Percentiles rank a stretch among this genome's conserved stretches.
These are phyloP conservation scores for Amniculicola lignicola DNA, from an alignment of 495 filamentous ascomycete genomes.

Conservation along the genomic window DNA sequence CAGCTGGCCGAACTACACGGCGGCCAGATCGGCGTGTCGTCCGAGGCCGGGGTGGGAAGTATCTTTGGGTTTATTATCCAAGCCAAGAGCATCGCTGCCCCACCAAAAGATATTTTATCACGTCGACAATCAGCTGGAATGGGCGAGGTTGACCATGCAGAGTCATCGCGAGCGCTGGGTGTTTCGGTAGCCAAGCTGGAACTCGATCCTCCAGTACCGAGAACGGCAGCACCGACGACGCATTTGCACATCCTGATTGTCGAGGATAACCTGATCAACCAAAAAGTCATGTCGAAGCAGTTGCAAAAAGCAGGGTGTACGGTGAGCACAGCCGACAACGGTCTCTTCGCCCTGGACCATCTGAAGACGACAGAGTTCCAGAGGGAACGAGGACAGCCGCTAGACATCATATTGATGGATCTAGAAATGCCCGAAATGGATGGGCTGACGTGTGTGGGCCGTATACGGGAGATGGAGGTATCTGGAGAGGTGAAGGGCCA, in stretches of 20 bases:
- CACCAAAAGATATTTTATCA: no score
- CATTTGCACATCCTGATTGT: slow-evolving; percentile 32
- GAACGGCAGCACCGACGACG: neutral
- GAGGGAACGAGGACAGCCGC: neutral
- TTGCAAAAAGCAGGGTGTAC: slow-evolving; percentile 28
- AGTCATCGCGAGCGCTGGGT: no score
- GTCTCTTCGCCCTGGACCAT: slow-evolving; percentile 33
- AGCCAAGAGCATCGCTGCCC: neutral
- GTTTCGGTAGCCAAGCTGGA: no score
- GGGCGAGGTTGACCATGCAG: no score
- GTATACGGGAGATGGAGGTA: slow-evolving; percentile 33
- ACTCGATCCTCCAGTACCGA: no score
- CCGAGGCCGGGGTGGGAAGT: slow-evolving; percentile 32
- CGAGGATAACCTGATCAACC: slow-evolving; percentile 41
- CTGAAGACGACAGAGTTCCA: slow-evolving; percentile 19
- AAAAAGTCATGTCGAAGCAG: slow-evolving; percentile 35
- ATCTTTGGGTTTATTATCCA: slow-evolving; percentile 42
- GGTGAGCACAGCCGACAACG: slow-evolving; percentile 37
- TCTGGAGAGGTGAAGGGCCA: slow-evolving; percentile 27
- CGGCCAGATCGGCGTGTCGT: slow-evolving; percentile 40
- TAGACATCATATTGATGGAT: slow-evolving; percentile 38
- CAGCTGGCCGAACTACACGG: slow-evolving; percentile 39
- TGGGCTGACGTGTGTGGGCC: slow-evolving; percentile 32
- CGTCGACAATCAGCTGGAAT: no score
- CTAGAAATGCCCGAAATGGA: slow-evolving; percentile 41